Base-by-base conservation (phyloP, 106 monocot species). In the Ottelia alismoides region DNA sequence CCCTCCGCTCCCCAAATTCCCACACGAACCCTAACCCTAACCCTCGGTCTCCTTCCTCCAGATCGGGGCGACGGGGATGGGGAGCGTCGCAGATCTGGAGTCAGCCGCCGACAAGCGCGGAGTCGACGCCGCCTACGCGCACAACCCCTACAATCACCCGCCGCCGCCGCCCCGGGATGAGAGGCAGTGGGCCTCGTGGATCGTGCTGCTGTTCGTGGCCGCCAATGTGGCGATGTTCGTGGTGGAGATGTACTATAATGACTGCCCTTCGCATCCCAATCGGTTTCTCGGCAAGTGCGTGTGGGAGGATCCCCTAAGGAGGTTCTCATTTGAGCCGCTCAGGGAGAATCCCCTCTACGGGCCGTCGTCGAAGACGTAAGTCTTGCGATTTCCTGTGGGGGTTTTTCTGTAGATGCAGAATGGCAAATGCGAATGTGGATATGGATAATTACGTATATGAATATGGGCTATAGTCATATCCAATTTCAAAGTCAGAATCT, bases 261-360 rank as follows among this genome's bases (percentile, higher is more conserved):
- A 79, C 73, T 79, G 74, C 66, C 79, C 79, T 22, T 3, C 50
- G 17, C 35, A 45, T 22, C 23, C 57, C 49, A 43, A 14, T 31
- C 17, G 14, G 18, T 5, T 0, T 19, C 24, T 49, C 24, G 26
- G 50, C 27, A 22, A 27, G 22, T 66, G 61, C 72, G 51, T 68
- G 22, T n/a, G n/a, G n/a, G 53, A 61, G 51, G 18, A 58, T 31
- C 28, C 51, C 45, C 78, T 72, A 25, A 45, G 60, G 26, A 67
- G 78, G 18, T 78, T 72, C 63, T 58, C 72, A 48, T 72, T 78
- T 55, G 66, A 78, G 68, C 78, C 78, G 19, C 35, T 72, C 27
- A 20, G 45, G 25, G 55, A 64, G 71, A 78, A 78, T 35, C 68
- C 64, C 22, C 72, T 78, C 49, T 59, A 68, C 58, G 78, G 78